Percentiles rank a stretch among this genome's conserved stretches.
These are phyloP conservation scores for Irpex sp. DNA, from an alignment of 1,284 basidiomycete species.

Conservation along the genomic window DNA sequence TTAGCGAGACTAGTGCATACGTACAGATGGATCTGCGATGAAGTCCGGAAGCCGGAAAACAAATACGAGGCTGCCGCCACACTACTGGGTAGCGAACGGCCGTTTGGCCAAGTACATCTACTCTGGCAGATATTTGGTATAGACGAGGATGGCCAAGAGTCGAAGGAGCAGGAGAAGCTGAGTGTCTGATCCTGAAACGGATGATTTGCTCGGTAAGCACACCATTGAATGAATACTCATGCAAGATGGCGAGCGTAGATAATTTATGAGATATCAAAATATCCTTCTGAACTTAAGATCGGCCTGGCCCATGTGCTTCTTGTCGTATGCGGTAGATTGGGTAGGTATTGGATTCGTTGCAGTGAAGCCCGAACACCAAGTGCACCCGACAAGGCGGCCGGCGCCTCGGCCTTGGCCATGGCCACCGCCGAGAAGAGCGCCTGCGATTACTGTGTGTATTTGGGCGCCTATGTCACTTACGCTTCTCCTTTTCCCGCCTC, in stretches of 20 bases:
- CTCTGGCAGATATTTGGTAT: slow-evolving; percentile 74
- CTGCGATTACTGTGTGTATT: background rate
- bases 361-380: background rate
- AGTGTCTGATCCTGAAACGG: background rate
- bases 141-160: slow-evolving; percentile 31
- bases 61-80: slow-evolving; percentile 86
- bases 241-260: background rate
- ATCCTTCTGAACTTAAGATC: background rate
- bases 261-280: background rate
- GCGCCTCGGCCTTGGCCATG: background rate
- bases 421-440: background rate
- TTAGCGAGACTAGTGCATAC: slow-evolving; percentile 61
- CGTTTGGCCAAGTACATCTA: slow-evolving; percentile 70
- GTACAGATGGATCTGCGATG: slow-evolving; percentile 68
- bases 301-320: too few relatives aligned
- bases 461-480: background rate
- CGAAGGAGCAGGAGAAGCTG: background rate
- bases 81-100: slow-evolving; percentile 77
- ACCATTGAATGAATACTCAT: background rate
- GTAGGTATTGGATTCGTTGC: too few relatives aligned
- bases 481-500: background rate
- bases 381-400: background rate
- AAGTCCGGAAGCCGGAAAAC: slow-evolving; percentile 69
- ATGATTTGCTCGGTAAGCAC: background rate
- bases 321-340: too few relatives aligned